A percentile compares a stretch with the other conserved stretches of the same genome.
Evolutionary conservation across 768 basidiomycete species (phyloP).

Genomic region (Tubosaeta brunneosetosa): DNA sequence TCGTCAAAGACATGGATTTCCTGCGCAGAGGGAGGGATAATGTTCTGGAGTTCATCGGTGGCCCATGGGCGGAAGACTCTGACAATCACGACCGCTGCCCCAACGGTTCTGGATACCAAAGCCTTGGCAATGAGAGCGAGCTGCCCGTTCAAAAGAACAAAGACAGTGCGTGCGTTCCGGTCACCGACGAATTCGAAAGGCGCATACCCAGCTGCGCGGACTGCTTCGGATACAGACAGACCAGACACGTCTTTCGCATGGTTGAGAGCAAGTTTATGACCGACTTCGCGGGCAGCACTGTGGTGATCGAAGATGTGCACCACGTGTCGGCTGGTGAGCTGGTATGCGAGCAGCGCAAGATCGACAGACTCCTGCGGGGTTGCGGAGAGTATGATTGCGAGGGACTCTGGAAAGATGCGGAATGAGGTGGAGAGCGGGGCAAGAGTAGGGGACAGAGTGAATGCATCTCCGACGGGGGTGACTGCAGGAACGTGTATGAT

Average conservation of each 20-base stretch:
- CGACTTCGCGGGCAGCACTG: slow-evolving; percentile 70
- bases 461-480: slow-evolving; percentile 56
- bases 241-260: slow-evolving; percentile 27
- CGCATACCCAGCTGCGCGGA: slow-evolving; percentile 59
- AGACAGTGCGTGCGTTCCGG: slow-evolving; percentile 51
- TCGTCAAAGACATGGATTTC: slow-evolving; percentile 76
- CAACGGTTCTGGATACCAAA: slow-evolving; percentile 38
- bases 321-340: slow-evolving; percentile 59
- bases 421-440: slow-evolving; percentile 59
- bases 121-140: slow-evolving; percentile 62
- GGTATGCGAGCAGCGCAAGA: slow-evolving; percentile 73
- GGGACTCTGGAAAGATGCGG: slow-evolving; percentile 55
- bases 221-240: slow-evolving; percentile 41
- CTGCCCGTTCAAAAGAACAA: slow-evolving; percentile 75
- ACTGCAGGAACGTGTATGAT: slow-evolving; percentile 81
- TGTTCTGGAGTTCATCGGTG: slow-evolving; percentile 52
- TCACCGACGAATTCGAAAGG: slow-evolving; percentile 77
- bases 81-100: slow-evolving; percentile 65
- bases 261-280: slow-evolving; percentile 45
- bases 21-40: slow-evolving; percentile 56
- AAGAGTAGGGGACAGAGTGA: slow-evolving; percentile 75
- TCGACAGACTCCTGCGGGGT: slow-evolving; percentile 80
- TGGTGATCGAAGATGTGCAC: slow-evolving; percentile 91
- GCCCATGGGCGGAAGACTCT: slow-evolving; percentile 85
- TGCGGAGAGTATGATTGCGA: slow-evolving; percentile 76